Percentiles rank a stretch among this genome's conserved stretches.
phyloP scores from a whole-genome alignment of 768 basidiomycete genomes.

The Cystofilobasidium macerans region DNA sequence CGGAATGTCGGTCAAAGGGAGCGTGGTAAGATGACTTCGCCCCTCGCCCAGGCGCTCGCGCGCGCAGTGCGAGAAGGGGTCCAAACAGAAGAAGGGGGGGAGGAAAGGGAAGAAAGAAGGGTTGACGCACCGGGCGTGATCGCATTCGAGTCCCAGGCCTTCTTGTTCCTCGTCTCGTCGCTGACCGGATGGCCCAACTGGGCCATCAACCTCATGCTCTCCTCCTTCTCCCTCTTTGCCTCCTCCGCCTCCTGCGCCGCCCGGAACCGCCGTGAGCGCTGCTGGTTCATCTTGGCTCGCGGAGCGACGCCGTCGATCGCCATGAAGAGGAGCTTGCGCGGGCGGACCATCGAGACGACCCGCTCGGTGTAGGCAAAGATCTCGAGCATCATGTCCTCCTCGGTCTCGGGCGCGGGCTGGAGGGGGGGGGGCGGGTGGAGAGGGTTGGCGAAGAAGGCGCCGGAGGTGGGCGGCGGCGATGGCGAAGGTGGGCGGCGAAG shows the following conservation, averaged over 20 bases:
- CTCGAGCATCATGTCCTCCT: conserved; percentile 98
- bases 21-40: background rate
- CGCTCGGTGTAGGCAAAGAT: conserved; percentile 94
- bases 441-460: background rate
- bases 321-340: conserved; percentile 92
- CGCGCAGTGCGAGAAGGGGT: too few species aligned
- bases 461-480: too few species aligned
- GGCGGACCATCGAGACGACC: conserved; percentile 92
- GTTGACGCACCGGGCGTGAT: conserved; percentile 71
- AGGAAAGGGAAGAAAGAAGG: background rate
- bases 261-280: conserved; percentile 90
- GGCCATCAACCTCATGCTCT: conserved; percentile 76
- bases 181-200: conserved; percentile 78
- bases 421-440: background rate
- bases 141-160: conserved; percentile 94
- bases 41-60: too few species aligned
- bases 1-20: background rate
- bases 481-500: too few species aligned
- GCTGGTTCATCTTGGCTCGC: conserved; percentile 99
- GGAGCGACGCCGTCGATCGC: conserved; percentile 98
- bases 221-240: conserved; percentile 74
- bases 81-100: too few species aligned
- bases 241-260: conserved; percentile 89
- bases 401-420: conserved; percentile 89
- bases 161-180: conserved; percentile 72